Base-by-base conservation (phyloP, 768 basidiomycete genomes). In the Sistotremastrum suecicum region DNA sequence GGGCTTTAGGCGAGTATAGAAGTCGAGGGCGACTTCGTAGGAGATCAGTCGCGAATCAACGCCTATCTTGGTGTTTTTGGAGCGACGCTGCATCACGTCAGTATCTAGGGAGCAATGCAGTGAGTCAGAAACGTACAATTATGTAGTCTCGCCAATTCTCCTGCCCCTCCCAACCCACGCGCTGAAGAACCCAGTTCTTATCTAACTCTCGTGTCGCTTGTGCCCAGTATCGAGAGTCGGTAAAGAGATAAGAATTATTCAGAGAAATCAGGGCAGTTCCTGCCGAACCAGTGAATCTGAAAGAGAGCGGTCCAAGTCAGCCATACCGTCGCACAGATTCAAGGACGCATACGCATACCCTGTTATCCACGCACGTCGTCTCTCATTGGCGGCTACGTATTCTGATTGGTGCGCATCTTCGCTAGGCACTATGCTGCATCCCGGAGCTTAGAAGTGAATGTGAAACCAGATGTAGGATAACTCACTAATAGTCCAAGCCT, bases 361-460 rank as follows among this genome's bases (percentile, higher is more conserved):
- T 39, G 80, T 79, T 43, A 89, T 75, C 65, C 75, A 89, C 56
- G 85, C 74, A 45, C 82, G 67, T 41, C 87, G 75, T 58, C 81
- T 82, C 60, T 90, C 87, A 48, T 76, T 75, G 5, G 70, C 59
- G 11, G 83, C 75, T 29, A 87, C 80, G 49, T 86, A 88, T 60
- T 90, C 87, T 0, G 85, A 86, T 43, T 75, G 74, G 57, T 90
- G 87, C 4, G 84, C 80, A 56, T 90, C 87, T 60, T 85, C 83
- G 34, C 72, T 77, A 2, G 85, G 85, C 41, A 89, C 60, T 51
- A 87, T 60, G 54, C 85, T 89, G 45, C 20, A 42, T n/a, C 52
- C 8, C 9, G 41, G 9, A 10, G 41, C 41, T 8, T 32, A 39
- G 45, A 44, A 47, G 45, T 8, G 33, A 5, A 31, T 33, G 35